A percentile compares a stretch with the other conserved stretches of the same genome.
These are phyloP conservation scores for Blastobotrys indianensis DNA, from an alignment of 1,139 yeast species.

Conservation along the genomic window DNA sequence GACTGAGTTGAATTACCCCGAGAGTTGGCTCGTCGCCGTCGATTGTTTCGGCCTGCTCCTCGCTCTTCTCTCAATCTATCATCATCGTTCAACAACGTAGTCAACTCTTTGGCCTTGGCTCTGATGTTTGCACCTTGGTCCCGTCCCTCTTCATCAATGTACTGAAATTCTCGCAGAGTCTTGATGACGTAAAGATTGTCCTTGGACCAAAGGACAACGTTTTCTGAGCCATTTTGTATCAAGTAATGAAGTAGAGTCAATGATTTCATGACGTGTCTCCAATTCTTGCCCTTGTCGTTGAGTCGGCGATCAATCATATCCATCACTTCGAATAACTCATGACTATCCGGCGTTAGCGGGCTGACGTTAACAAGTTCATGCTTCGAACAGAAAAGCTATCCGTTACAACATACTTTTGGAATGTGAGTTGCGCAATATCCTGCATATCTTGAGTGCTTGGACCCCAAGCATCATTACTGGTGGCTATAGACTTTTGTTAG, in stretches of 20 bases:
- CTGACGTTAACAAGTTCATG: slow-evolving; percentile 6
- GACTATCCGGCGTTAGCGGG: slow-evolving; percentile 31
- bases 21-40: slow-evolving; percentile 14
- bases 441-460: slow-evolving; percentile 82
- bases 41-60: slow-evolving; percentile 3
- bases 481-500: slow-evolving; percentile 43
- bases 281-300: slow-evolving; percentile 94
- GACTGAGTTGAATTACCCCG: slow-evolving; percentile 12
- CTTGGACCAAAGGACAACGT: slow-evolving; percentile 89
- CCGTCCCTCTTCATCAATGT: slow-evolving; percentile 67
- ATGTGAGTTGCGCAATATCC: slow-evolving; percentile 72
- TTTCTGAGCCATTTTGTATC: slow-evolving; percentile 82
- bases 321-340: slow-evolving; percentile 86
- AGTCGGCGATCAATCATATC: slow-evolving; percentile 91
- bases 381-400: neutral
- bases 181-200: slow-evolving; percentile 86
- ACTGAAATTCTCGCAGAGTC: slow-evolving; percentile 86
- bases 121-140: slow-evolving; percentile 90
- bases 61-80: slow-evolving; percentile 78
- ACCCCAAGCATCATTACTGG: slow-evolving; percentile 83
- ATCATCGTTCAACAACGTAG: slow-evolving; percentile 71
- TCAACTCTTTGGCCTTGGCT: slow-evolving; percentile 87
- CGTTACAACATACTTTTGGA: slow-evolving; percentile 40
- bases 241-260: slow-evolving; percentile 83
- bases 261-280: slow-evolving; percentile 91